Evolutionary conservation across 495 filamentous ascomycete genomes (phyloP), one percentile per base, ranked within the genome.

Genomic region (Podospora didyma): DNA sequence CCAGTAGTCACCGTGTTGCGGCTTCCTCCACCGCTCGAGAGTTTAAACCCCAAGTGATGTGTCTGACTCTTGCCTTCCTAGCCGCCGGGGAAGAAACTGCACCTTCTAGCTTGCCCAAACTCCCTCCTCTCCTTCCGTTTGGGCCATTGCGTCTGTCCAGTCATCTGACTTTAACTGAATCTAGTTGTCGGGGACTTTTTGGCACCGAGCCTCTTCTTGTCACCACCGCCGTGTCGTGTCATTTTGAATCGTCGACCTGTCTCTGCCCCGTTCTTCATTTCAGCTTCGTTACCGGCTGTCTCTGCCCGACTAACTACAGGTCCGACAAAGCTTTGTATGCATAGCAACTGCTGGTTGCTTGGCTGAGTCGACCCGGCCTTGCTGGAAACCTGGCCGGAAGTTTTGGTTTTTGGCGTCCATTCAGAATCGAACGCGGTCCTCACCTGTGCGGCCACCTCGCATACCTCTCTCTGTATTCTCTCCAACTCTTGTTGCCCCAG

Each of bases 231-330:
- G 31, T 39, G 53, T 17, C 46, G 31, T 39, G 53, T 17, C 53
- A 51, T 57, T 65, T 57, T 51, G 41, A 42, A 56, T 58, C 54
- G 48, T 51, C 63, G 37, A 58, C 50, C 54, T 54, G 39, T 45
- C 39, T 50, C 53, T 52, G 22, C 49, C 46, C 59, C 45, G 16
- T 24, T 39, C 39, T 56, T 28, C 46, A 21, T n/a, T n/a, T n/a
- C n/a, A 59, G 52, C 52, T 58, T 56, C 58, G 23, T 53, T 49
- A 54, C 58, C 56, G 51, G 48, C 53, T 57, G 54, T 61, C 54
- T 56, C 59, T 54, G 26, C 45, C 42, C 50, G 49, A 35, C n/a
- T n/a, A n/a, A n/a, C n/a, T 45, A 49, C 35, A 51, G 53, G 24
- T 41, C 46, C 20, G 44, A 46, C 53, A 56, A 41, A 16, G 24